Evolutionary conservation across 1,284 basidiomycete genomes (phyloP).

Genomic region (Puccinia brachypodii): DNA sequence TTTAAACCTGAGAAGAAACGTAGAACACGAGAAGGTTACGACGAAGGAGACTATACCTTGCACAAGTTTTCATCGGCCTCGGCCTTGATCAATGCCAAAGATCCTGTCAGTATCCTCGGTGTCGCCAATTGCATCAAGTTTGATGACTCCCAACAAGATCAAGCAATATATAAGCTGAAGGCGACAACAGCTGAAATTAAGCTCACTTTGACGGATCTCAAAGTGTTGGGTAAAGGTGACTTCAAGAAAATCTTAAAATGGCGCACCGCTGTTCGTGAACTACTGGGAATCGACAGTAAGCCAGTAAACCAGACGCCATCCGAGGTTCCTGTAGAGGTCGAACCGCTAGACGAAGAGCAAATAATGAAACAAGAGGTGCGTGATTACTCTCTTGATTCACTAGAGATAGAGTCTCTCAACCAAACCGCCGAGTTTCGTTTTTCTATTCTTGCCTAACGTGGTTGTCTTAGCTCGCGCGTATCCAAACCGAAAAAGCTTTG

Average conservation of each 20-base stretch:
- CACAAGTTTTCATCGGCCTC: slow-evolving; percentile 73
- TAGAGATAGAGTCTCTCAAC: slow-evolving; percentile 5
- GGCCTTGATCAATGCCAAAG: slow-evolving; percentile 70
- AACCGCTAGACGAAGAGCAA: slow-evolving; percentile 79
- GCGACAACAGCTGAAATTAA: slow-evolving; percentile 77
- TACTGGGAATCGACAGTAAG: slow-evolving; percentile 75
- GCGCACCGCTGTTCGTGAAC: slow-evolving; percentile 78
- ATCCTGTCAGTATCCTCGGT: slow-evolving; percentile 80
- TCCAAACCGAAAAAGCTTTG: slow-evolving; percentile 74
- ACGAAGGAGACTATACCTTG: slow-evolving; percentile 88
- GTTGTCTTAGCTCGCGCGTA: slow-evolving; percentile 71
- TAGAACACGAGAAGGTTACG: slow-evolving; percentile 89
- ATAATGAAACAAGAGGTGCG: slow-evolving; percentile 81
- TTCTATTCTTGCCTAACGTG: not conserved
- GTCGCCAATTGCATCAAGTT: slow-evolving; percentile 82
- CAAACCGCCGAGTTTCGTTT: slow-evolving; percentile 1
- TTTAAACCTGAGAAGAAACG: slow-evolving; percentile 98
- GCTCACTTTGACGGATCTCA: slow-evolving; percentile 83
- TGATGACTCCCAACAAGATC: slow-evolving; percentile 73
- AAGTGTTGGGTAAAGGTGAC: slow-evolving; percentile 95
- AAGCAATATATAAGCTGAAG: slow-evolving; percentile 72
- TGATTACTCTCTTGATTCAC: slow-evolving; percentile 11
- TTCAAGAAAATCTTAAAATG: slow-evolving; percentile 93
- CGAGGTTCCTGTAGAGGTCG: slow-evolving; percentile 67
- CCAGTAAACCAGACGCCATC: slow-evolving; percentile 73